Conservation (phyloP, 805 yeast species). For the Candida sithepensis region DNA sequence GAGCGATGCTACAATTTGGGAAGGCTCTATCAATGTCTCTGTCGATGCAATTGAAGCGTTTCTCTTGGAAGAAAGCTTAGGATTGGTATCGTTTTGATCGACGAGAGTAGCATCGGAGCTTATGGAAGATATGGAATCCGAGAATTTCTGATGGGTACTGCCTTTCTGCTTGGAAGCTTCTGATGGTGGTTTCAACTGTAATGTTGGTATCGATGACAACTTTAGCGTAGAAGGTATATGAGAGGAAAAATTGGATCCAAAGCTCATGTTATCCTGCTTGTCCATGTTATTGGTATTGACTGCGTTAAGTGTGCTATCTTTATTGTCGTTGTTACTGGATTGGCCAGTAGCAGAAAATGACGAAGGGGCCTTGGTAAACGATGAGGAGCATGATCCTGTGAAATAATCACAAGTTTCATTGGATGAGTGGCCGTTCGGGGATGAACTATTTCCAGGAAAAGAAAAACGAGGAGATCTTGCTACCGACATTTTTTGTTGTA, state of each 20-base stretch:
- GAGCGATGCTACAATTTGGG: conserved; percentile 12
- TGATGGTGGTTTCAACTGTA: not conserved
- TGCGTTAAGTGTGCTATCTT: not conserved
- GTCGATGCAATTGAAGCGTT: conserved; percentile 18
- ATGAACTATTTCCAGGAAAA: conserved; percentile 1
- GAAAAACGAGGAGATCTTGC: conserved; percentile 7
- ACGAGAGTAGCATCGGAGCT: conserved; percentile 20
- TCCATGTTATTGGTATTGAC: not conserved
- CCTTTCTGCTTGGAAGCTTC: not conserved
- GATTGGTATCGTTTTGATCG: conserved; percentile 6
- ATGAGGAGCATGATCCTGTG: not conserved
- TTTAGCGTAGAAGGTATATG: not conserved
- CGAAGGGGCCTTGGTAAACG: not conserved
- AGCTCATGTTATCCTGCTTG: not conserved
- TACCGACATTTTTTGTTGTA: not conserved
- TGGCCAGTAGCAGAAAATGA: not conserved
- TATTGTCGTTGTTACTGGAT: not conserved
- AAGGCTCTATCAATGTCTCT: conserved; percentile 20
- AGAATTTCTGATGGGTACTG: conserved; percentile 13
- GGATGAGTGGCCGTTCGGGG: not conserved
- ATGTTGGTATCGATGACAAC: not conserved
- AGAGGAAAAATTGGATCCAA: not conserved
- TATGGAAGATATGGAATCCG: conserved; percentile 20
- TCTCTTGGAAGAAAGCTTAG: conserved; percentile 1
- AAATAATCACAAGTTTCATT: conserved; percentile 1